These are phyloP conservation scores for Pochonia chlamydosporia DNA, from an alignment of 2,329 filamentous ascomycete species.

Conservation along the genomic window DNA sequence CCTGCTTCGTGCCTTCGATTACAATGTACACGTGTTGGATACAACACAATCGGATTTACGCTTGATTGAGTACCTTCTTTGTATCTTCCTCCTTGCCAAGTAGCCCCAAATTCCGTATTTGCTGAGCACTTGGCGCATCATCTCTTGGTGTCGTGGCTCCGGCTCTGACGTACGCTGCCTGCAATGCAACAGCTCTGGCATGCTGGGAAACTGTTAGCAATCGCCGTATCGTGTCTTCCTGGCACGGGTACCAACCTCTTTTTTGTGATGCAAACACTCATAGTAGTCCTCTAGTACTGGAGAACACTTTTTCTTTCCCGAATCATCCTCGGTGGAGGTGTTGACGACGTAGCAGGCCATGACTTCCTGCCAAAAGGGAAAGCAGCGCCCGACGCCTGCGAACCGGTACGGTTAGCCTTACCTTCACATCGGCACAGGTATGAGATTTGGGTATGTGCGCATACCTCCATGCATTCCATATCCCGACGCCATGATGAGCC, in stretches of 20 bases:
- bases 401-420: conserved; percentile 17
- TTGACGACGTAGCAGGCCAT: conserved; percentile 98
- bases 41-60: neutral
- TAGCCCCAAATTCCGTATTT: conserved; percentile 83
- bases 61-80: conserved; percentile 47
- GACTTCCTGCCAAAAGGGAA: conserved; percentile 99
- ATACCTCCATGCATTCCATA: conserved; percentile 76
- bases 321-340: conserved; percentile 69
- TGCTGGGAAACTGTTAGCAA: conserved; percentile 47
- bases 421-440: no score
- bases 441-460: conserved; percentile 22
- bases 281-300: conserved; percentile 93
- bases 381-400: conserved; percentile 70
- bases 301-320: conserved; percentile 81
- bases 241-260: conserved; percentile 65
- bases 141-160: conserved; percentile 71
- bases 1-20: neutral
- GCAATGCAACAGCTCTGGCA: conserved; percentile 70
- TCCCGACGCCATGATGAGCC: conserved; percentile 66
- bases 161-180: conserved; percentile 78
- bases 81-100: conserved; percentile 79
- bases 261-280: conserved; percentile 97
- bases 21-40: neutral
- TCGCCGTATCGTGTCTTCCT: neutral
- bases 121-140: conserved; percentile 72